Base-by-base conservation (phyloP, 2,329 filamentous ascomycete species). In the Aspergillus sp. region DNA sequence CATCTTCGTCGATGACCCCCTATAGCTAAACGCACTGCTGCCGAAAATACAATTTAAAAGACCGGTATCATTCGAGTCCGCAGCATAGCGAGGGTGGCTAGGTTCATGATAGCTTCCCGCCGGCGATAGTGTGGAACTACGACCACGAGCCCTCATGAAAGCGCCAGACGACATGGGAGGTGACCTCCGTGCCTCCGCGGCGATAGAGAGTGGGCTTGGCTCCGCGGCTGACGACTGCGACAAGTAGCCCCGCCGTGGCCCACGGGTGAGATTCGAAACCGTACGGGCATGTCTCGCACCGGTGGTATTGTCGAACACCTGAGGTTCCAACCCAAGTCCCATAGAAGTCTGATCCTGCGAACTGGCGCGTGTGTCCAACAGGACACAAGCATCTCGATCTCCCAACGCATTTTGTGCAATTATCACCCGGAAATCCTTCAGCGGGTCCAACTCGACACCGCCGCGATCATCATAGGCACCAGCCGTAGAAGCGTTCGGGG, bases 41-140 rank as follows among this genome's bases (percentile, higher is more conserved):
- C 85, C 85, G 69, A 87, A 87, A 70, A 87, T 87, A 71, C 84
- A 87, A 62, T 85, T 84, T 59, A 87, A 66, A 72, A 72, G 76
- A 69, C 73, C 82, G 68, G 70, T 80, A 75, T 85, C 84, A 50
- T 81, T 82, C 10, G 80, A 79, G 65, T 85, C 83, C 32, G 77
- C 67, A 39, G 75, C 67, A 58, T 72, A 67, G 17, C 77, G 75
- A 25, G 72, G 75, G 58, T 71, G 73, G n/a, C 74, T 71, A 54
- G 66, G 65, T 53, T 76, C 78, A 59, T 70, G 66, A 61, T 68
- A 66, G 36, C 69, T 69, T 23, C 70, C 70, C 2, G 67, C 64
- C 4, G 73, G 72, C 13, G 78, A 76, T 51, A 80, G 70, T 8
- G 79, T 80, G n/a, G 79, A 81, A 59, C 78, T 79, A 60, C 79